Evolutionary conservation across 1,139 yeast genomes (phyloP).

Genomic region (Hansenula sp.): DNA sequence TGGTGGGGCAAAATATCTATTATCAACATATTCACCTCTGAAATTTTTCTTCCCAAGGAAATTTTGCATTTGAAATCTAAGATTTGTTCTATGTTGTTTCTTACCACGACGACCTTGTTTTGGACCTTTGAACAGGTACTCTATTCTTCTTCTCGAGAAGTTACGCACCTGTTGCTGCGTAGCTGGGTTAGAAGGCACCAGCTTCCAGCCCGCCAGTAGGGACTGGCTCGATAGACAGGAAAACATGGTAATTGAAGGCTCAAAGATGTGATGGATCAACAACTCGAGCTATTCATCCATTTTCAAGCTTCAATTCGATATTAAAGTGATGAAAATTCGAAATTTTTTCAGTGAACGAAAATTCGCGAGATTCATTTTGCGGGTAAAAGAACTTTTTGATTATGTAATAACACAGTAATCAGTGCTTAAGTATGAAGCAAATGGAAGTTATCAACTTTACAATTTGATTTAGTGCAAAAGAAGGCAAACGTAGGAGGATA

Average conservation of each 20-base stretch:
- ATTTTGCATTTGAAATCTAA: slow-evolving; percentile 27
- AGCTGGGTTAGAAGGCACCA: slow-evolving; percentile 1
- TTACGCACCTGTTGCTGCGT: slow-evolving; percentile 29
- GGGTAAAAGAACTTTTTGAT: no score
- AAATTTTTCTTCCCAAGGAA: slow-evolving; percentile 69
- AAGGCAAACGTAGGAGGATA: no score
- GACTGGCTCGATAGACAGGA: neutral
- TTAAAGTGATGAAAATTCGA: no score
- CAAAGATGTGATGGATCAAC: no score
- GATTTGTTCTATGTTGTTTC: slow-evolving; percentile 38
- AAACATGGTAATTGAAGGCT: neutral
- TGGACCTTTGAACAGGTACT: slow-evolving; percentile 44
- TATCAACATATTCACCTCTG: slow-evolving; percentile 77
- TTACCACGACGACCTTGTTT: slow-evolving; percentile 38
- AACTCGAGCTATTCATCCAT: no score
- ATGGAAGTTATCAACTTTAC: no score
- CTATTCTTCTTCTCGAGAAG: slow-evolving; percentile 39
- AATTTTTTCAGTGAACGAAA: no score
- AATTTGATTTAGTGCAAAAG: no score
- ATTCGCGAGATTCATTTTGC: no score
- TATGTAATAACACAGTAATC: no score
- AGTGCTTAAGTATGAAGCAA: no score
- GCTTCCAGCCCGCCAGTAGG: neutral
- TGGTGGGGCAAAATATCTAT: slow-evolving; percentile 73
- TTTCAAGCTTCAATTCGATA: no score